Base-by-base conservation (phyloP, 2,329 filamentous ascomycete species). In the Periconia macrospinosa region DNA sequence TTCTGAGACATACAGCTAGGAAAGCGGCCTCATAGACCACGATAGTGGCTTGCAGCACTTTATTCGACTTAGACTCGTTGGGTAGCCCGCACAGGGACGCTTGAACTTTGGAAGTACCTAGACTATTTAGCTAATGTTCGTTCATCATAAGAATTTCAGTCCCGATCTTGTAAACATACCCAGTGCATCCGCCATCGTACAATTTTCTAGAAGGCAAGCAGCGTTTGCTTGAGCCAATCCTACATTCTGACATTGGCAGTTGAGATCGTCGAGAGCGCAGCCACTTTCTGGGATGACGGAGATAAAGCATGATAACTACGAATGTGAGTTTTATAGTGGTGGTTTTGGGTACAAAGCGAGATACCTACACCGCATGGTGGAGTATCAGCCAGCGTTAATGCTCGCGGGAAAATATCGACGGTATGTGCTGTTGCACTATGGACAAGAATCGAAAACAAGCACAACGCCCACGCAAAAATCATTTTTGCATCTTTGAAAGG, bases 191-290 rank as follows among this genome's bases (percentile, higher is more conserved):
- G 49, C 53, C 61, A 65, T 66, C 0, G 62, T 66, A 45, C 62
- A 67, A 27, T 66, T 67, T 17, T 49, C 47, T 13, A 65, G 53
- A 57, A 66, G 54, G 11, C 64, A 67, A 33, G 48, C 53, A 19
- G 54, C 41, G 9, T 56, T 11, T 1, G 20, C 42, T 15, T 51
- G 41, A 19, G 48, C 42, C 15, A 67, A 47, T 3, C 53, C 30
- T 2, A 44, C 27, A 18, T 55, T 54, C 10, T 48, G 20, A 44
- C 64, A 67, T 30, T 60, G 56, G 37, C 64, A 67, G 3, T 42
- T 27, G n/a, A 41, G 49, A 47, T 67, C 60, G 17, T 30, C 43
- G n/a, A 65, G 23, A n/a, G 47, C 18, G 41, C 62, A 67, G 10
- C 54, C 56, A 30, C 42, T 59, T 8, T 41, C 17, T 1, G 64